Percentiles rank a stretch among this genome's conserved stretches.
phyloP scores from a whole-genome alignment of 139 green algal genomes.

The Coelastrella sp. region DNA sequence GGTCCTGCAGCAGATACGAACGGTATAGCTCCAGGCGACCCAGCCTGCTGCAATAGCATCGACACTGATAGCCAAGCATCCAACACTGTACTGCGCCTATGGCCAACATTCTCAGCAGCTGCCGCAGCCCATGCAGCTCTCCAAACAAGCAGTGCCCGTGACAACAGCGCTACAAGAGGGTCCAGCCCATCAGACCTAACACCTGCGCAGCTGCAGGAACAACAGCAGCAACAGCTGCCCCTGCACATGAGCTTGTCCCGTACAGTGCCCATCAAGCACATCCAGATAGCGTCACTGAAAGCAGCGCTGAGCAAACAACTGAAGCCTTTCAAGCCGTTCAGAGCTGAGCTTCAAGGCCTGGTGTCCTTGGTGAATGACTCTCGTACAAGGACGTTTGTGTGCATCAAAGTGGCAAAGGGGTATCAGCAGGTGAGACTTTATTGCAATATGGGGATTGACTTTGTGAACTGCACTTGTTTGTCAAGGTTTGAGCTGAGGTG shows the following conservation, averaged over 20 bases:
- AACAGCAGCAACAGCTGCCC: slow-evolving; percentile 15
- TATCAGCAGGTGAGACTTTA: not conserved
- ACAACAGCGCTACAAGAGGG: not conserved
- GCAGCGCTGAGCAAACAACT: slow-evolving; percentile 23
- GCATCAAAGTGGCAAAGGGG: slow-evolving; percentile 7
- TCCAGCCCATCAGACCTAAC: not conserved
- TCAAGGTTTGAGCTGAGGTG: too few relatives aligned
- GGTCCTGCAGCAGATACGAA: not conserved
- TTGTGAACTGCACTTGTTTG: not conserved
- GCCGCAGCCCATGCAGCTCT: too few relatives aligned
- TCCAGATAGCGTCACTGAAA: slow-evolving; percentile 17
- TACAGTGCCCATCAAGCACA: not conserved
- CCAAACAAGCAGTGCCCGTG: not conserved
- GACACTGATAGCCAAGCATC: not conserved
- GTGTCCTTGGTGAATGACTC: slow-evolving; percentile 5
- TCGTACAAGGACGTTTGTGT: slow-evolving; percentile 3
- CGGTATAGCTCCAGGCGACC: not conserved
- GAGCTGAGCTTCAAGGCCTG: not conserved
- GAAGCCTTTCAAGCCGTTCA: not conserved
- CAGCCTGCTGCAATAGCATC: not conserved
- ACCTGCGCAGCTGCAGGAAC: not conserved
- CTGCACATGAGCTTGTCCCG: slow-evolving; percentile 28
- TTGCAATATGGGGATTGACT: too few relatives aligned
- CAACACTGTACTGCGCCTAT: not conserved
- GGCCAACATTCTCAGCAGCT: not conserved